Evolutionary conservation across 352 stramenopile genomes (phyloP), one percentile per base, ranked within the genome.

Genomic region (Pythium aquatile): DNA sequence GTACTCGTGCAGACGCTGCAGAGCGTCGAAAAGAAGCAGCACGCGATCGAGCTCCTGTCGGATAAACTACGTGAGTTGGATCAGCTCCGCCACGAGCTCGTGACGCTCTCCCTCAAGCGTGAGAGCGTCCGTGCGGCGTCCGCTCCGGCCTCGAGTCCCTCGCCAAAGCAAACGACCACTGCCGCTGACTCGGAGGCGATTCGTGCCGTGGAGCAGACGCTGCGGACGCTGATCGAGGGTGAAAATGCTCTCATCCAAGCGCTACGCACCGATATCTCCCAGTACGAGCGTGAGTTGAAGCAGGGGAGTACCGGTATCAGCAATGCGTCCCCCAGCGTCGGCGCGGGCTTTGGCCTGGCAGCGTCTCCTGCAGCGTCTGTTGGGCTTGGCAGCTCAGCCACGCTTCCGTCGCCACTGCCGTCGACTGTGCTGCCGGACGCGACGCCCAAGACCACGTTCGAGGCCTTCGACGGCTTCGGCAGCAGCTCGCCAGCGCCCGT

Each of bases 41-140:
- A 68, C 14, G 59, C 77, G 7, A 79, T 93, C 40, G 81, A 90
- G 62, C 64, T 74, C 33, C 68, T 93, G 33, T 77, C 77, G 1
- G 74, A 88, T 29, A 88, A 89, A 46, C 54, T 93, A 35, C 79
- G 75, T 17, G 79, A 88, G 63, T 65, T 93, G 20, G 83, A 93
- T 56, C 83, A 91, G 61, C 63, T 92, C 30, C 85, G 85, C 26
- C 75, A 87, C 30, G 81, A 93, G 57, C 67, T 93, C 5, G 78
- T 93, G 30, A 68, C 73, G 54, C 69, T 93, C 13, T 70, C 78
- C 11, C 85, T 88, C 68, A 91, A 90, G 63, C 77, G 83, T 14
- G 82, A 93, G 33, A 74, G 65, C n/a, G 51, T 89, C 26, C 77
- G 76, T 17, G 69, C 63, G 11, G 63, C 70, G 3, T 74, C 63